Conservation (phyloP, 306 rosid species). For the Citrullus amarus region DNA sequence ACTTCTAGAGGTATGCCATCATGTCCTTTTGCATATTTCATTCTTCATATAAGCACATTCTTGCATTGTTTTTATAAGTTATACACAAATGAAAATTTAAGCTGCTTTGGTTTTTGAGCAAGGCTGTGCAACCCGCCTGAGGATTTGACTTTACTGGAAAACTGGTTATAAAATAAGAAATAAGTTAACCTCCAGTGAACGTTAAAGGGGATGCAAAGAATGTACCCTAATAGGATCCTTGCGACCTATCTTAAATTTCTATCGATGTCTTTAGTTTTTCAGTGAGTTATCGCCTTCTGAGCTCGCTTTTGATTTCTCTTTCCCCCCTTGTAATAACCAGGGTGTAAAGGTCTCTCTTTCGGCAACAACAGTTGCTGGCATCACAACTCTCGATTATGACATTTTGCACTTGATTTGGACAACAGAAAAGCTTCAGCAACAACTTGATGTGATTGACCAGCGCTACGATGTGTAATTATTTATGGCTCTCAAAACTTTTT, state of each 20-base stretch:
- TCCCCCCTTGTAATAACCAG: constrained; percentile 18
- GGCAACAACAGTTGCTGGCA: constrained; percentile 30
- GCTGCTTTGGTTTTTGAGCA: neutral
- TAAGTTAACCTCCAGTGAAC: neutral
- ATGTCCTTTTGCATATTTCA: neutral
- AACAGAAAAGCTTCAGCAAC: constrained; percentile 74
- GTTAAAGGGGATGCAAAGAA: neutral
- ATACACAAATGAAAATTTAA: neutral
- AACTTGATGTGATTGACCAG: constrained; percentile 56
- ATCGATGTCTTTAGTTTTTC: neutral
- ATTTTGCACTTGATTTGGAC: constrained; percentile 55
- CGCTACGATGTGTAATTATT: constrained; percentile 47
- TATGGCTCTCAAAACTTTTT: constrained; percentile 3
- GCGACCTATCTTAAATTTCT: neutral
- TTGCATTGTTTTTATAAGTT: neutral
- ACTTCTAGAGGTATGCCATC: constrained; percentile 43
- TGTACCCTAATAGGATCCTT: neutral
- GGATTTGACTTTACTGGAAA: neutral
- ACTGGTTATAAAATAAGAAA: neutral
- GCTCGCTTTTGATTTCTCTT: neutral
- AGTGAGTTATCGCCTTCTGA: neutral
- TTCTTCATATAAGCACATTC: neutral
- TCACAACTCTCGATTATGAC: constrained; percentile 57
- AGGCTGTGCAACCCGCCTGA: neutral
- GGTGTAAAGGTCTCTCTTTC: constrained; percentile 72